Evolutionary conservation across 768 basidiomycete species (phyloP), one percentile per base, ranked within the genome.

Genomic region (Pisolithus sp.): DNA sequence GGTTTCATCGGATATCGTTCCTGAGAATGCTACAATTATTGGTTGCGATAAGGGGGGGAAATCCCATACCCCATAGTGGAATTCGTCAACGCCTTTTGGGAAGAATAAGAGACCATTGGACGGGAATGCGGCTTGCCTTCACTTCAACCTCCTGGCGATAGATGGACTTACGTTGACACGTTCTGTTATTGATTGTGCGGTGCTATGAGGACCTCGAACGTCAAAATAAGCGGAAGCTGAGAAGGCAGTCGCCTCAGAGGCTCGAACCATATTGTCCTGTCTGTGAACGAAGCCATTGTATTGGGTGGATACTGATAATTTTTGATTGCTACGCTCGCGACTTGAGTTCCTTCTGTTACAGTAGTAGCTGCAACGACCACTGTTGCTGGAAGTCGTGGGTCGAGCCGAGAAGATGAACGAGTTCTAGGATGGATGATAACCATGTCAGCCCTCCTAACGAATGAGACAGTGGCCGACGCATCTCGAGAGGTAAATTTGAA

Each of bases 1-100:
- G 95, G 95, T 68, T 97, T 96, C 95, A 99, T 99, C 2, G 95
- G 95, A 71, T 99, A 96, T 45, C 87, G 82, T 80, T 96, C 93
- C 95, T 98, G 59, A 40, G 53, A 41, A 48, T 23, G 39, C 26
- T 8, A 39, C 40, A 20, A 26, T 44, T 53, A 51, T 50, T 56
- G 41, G 45, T 42, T 39, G 44, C 49, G 41, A 41, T 26, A 23
- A 7, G 9, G 34, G 50, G 50, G 40, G 28, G 12, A 2, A 24
- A 17, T 6, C 21, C 71, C 82, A 51, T 71, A 95, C 95, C 55
- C 95, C 95, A 73, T 97, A 99, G 66, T 99, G 96, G 66, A 93
- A 90, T 55, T 89, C 85, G 3, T 96, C 96, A 2, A 97, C 89
- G 46, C 86, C 90, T 70, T 88, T 87, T 0, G 96, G 93, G 60